Conservation (phyloP, 2,329 filamentous ascomycete species). For the Penicillium hordei region DNA sequence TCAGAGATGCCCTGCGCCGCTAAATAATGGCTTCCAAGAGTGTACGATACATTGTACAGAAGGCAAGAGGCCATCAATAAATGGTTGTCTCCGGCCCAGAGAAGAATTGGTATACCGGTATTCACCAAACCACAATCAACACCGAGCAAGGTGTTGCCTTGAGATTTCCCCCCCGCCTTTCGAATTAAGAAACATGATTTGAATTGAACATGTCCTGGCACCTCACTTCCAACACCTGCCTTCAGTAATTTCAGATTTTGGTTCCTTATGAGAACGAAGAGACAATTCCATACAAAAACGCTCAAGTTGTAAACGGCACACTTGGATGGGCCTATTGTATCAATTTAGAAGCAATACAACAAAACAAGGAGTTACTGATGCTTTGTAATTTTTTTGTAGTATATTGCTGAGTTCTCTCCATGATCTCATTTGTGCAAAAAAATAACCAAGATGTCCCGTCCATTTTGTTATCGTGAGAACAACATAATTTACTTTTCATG, state of each 20-base stretch:
- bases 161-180: not conserved
- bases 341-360: not conserved
- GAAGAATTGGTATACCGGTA: slow-evolving; percentile 15
- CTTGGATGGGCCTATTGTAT: not conserved
- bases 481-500: no score
- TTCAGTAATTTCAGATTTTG: not conserved
- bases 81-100: slow-evolving; percentile 11
- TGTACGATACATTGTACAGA: slow-evolving; percentile 43
- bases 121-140: not conserved
- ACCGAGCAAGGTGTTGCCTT: slow-evolving; percentile 4
- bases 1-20: slow-evolving; percentile 41
- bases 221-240: not conserved
- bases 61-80: slow-evolving; percentile 19
- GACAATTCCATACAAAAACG: not conserved
- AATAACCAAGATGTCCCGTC: no score
- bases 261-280: not conserved
- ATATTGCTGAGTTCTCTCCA: no score
- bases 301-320: not conserved
- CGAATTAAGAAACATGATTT: slow-evolving; percentile 5
- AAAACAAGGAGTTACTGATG: not conserved
- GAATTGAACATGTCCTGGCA: not conserved
- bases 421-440: no score
- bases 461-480: no score
- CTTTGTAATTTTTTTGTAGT: no score
- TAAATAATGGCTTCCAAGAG: slow-evolving; percentile 27